Percentiles rank a stretch among this genome's conserved stretches.
These are phyloP conservation scores for Thalassiosira oceanica DNA, from an alignment of 352 stramenopile genomes.

Conservation along the genomic window DNA sequence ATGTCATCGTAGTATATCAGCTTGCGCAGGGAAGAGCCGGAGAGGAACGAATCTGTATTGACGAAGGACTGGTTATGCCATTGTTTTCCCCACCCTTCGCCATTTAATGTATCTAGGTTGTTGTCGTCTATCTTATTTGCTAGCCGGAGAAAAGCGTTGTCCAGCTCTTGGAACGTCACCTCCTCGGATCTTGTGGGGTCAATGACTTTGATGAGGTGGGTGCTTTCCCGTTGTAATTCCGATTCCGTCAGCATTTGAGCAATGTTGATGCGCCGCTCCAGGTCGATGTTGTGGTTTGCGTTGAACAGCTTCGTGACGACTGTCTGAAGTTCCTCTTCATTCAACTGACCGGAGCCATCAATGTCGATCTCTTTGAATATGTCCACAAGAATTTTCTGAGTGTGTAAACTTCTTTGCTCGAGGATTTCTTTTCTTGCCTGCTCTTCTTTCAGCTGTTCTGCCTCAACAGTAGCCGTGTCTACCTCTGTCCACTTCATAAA, in stretches of 20 bases:
- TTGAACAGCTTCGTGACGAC: conserved; percentile 35
- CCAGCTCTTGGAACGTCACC: conserved; percentile 41
- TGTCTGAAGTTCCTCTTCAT: conserved; percentile 26
- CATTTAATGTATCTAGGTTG: conserved; percentile 26
- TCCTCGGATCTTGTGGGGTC: conserved; percentile 31
- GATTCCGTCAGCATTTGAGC: conserved; percentile 16
- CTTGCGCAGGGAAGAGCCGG: conserved; percentile 17
- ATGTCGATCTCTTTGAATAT: conserved; percentile 41
- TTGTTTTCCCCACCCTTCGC: neutral
- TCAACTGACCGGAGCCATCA: conserved; percentile 33
- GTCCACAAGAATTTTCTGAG: conserved; percentile 21
- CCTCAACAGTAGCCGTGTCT: conserved; percentile 11
- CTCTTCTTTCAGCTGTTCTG: conserved; percentile 16
- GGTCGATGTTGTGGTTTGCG: conserved; percentile 8
- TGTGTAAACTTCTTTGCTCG: conserved; percentile 9
- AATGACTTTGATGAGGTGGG: conserved; percentile 38
- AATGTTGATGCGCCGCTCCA: neutral
- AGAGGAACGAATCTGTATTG: conserved; percentile 38
- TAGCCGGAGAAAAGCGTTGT: conserved; percentile 29
- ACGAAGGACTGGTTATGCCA: conserved; percentile 8
- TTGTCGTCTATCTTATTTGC: conserved; percentile 39
- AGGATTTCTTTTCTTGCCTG: conserved; percentile 14
- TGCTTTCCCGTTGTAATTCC: conserved; percentile 38
- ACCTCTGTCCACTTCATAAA: conserved; percentile 13
- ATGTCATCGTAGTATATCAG: conserved; percentile 61